These are phyloP conservation scores for Debaryomyces sp. DNA, from an alignment of 1,139 yeast species.

Conservation along the genomic window DNA sequence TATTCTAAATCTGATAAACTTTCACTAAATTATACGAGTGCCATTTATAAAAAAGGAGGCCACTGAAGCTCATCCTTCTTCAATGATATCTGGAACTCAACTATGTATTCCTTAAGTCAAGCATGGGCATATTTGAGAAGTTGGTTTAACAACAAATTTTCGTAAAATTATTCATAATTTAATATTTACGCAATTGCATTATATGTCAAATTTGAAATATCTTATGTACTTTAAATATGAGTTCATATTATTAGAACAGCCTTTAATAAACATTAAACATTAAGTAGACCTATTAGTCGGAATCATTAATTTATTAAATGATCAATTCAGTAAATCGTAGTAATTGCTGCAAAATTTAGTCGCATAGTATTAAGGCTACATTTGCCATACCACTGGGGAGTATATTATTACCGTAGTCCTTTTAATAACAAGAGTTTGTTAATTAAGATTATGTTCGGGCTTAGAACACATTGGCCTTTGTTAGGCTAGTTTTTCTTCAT, in stretches of 20 bases:
- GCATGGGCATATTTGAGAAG: slow-evolving; percentile 1
- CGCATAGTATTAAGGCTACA: not conserved
- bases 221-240: not conserved
- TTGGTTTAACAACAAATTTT: not conserved
- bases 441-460: too few species aligned
- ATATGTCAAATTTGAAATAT: not conserved
- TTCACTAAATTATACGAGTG: slow-evolving; percentile 3
- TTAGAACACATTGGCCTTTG: too few species aligned
- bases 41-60: slow-evolving; percentile 1
- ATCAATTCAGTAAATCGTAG: not conserved
- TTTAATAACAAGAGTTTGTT: too few species aligned
- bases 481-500: too few species aligned
- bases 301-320: not conserved
- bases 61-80: slow-evolving; percentile 4
- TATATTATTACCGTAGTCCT: too few species aligned
- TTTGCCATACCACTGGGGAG: too few species aligned
- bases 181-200: not conserved
- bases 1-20: slow-evolving; percentile 1
- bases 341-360: not conserved
- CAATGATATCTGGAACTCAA: not conserved
- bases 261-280: not conserved
- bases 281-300: not conserved
- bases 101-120: not conserved
- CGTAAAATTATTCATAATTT: not conserved
- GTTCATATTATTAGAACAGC: not conserved